A percentile compares a stretch with the other conserved stretches of the same genome.
Conservation (phyloP, 768 basidiomycete genomes). For the Phaeotremella skinneri region DNA sequence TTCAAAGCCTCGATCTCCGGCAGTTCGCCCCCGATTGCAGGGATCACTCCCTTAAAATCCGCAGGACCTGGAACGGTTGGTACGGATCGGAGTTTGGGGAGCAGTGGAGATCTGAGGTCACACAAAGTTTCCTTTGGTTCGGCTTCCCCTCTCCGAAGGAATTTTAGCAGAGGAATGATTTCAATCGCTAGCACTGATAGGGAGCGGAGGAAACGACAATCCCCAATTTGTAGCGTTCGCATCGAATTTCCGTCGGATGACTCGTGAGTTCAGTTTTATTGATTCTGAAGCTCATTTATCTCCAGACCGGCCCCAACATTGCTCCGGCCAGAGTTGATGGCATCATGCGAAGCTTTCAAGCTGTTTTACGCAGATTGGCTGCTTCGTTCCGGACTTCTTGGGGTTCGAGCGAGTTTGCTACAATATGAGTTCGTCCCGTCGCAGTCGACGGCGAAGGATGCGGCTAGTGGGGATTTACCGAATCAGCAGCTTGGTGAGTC, state of each 20-base stretch:
- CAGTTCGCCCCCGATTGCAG: neutral
- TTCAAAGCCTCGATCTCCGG: neutral
- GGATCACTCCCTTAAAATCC: neutral
- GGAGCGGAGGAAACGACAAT: constrained; percentile 11
- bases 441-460: neutral
- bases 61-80: neutral
- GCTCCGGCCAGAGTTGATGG: constrained; percentile 18
- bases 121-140: constrained; percentile 8
- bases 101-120: neutral
- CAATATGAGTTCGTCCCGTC: constrained; percentile 19
- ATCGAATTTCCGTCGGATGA: constrained; percentile 28
- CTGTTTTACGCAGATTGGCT: constrained; percentile 46
- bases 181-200: constrained; percentile 4
- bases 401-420: constrained; percentile 25
- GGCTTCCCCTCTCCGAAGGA: constrained; percentile 7
- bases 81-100: neutral
- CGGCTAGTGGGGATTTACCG: constrained; percentile 10
- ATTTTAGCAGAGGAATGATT: constrained; percentile 7
- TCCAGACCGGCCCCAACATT: constrained; percentile 25
- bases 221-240: constrained; percentile 19
- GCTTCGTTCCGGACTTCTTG: constrained; percentile 33
- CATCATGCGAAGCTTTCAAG: constrained; percentile 32
- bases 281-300: neutral
- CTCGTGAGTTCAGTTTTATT: constrained; percentile 9
- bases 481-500: constrained; percentile 3